phyloP scores from a whole-genome alignment of 2,329 filamentous ascomycete genomes.

The Calonectria pteridis region DNA sequence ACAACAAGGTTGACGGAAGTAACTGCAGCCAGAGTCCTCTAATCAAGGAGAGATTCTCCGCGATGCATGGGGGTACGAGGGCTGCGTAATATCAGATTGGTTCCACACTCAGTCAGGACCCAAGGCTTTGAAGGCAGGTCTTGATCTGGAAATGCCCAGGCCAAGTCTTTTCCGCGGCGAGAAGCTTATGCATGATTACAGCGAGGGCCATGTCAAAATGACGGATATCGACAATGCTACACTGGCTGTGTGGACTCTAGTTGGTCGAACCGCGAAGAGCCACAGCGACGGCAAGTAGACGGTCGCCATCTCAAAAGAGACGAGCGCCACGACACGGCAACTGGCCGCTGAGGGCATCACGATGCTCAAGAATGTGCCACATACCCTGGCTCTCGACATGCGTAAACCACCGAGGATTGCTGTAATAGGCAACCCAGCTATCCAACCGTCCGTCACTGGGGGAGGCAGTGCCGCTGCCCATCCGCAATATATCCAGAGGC shows the following conservation, averaged over 20 bases:
- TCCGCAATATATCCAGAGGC: conserved; percentile 21
- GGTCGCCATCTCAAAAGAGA: conserved; percentile 19
- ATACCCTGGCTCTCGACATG: background rate
- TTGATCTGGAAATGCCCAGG: conserved; percentile 30
- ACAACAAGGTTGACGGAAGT: conserved; percentile 22
- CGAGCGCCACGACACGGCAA: conserved; percentile 18
- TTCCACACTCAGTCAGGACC: conserved; percentile 27
- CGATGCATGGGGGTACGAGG: conserved; percentile 24
- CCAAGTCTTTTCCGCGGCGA: conserved; percentile 27
- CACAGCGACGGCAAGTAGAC: background rate
- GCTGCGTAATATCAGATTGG: conserved; percentile 33
- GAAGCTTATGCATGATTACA: conserved; percentile 16
- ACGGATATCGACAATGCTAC: conserved; percentile 1
- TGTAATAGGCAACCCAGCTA: conserved; percentile 22
- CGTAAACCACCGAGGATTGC: conserved; percentile 1
- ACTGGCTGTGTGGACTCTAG: background rate
- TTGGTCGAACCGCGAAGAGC: background rate
- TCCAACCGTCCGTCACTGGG: conserved; percentile 17
- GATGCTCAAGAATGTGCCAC: conserved; percentile 26
- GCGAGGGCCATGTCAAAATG: background rate
- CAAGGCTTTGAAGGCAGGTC: conserved; percentile 14
- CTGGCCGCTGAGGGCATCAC: conserved; percentile 19
- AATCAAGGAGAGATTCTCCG: background rate
- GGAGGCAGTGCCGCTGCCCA: conserved; percentile 26
- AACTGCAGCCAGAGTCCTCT: conserved; percentile 21